phyloP scores from a whole-genome alignment of 768 basidiomycete species.

The Pholiota microspora region DNA sequence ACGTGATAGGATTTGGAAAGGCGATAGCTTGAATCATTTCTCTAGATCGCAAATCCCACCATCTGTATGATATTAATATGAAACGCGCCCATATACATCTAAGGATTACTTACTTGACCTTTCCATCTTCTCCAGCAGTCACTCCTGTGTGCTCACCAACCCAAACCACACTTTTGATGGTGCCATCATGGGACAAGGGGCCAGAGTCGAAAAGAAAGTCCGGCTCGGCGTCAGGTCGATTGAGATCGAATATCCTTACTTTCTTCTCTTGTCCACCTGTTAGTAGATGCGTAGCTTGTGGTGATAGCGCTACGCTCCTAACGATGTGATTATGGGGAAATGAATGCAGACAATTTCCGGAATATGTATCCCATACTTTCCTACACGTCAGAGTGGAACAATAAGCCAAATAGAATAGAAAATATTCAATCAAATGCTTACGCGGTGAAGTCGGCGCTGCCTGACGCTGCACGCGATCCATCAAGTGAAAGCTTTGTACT shows the following conservation, averaged over 20 bases:
- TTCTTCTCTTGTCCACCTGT: constrained; percentile 98
- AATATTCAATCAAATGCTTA: constrained; percentile 38
- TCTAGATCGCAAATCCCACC: constrained; percentile 93
- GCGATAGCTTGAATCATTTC: constrained; percentile 66
- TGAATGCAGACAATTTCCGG: constrained; percentile 86
- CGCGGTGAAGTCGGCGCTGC: constrained; percentile 98
- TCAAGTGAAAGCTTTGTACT: constrained; percentile 88
- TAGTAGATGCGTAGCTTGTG: constrained; percentile 64
- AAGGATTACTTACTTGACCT: constrained; percentile 65
- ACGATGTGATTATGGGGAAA: constrained; percentile 99
- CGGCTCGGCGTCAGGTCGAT: constrained; percentile 83
- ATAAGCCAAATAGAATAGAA: constrained; percentile 12
- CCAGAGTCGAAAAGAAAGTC: constrained; percentile 69
- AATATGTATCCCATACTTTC: constrained; percentile 95
- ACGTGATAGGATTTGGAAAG: constrained; percentile 81
- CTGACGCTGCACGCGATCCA: constrained; percentile 83
- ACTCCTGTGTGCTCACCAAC: constrained; percentile 85
- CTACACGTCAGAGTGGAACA: constrained; percentile 35
- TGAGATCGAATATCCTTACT: constrained; percentile 91
- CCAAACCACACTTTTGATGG: constrained; percentile 92
- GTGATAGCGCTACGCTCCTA: constrained; percentile 87
- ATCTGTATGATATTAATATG: constrained; percentile 46
- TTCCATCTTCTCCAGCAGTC: constrained; percentile 89
- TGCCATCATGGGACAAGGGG: constrained; percentile 77
- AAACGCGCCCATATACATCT: not conserved